phyloP scores from a whole-genome alignment of 768 basidiomycete genomes.

The Boletellus emodensis region DNA sequence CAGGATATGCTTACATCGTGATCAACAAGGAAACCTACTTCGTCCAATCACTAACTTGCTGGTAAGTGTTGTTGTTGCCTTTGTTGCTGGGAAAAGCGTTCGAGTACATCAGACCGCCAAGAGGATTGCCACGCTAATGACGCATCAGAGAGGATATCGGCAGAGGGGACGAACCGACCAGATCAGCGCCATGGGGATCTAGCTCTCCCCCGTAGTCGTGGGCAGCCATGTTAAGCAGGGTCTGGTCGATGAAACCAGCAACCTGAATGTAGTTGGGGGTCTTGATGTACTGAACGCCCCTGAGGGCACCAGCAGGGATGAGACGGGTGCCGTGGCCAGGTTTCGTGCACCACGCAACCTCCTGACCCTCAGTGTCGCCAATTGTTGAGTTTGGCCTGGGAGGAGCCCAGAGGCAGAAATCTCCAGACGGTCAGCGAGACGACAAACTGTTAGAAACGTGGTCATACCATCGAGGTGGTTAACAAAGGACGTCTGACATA shows the following conservation, averaged over 20 bases:
- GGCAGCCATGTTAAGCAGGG: constrained; percentile 44
- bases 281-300: constrained; percentile 59
- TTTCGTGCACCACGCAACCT: constrained; percentile 74
- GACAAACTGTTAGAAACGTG: not conserved
- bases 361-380: constrained; percentile 61
- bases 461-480: constrained; percentile 46
- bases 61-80: constrained; percentile 37
- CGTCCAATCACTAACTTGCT: constrained; percentile 66
- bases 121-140: constrained; percentile 67
- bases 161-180: constrained; percentile 29
- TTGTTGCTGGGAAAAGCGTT: constrained; percentile 41
- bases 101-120: constrained; percentile 69
- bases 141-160: constrained; percentile 11
- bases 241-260: constrained; percentile 65
- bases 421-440: constrained; percentile 31
- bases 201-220: constrained; percentile 73
- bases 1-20: not conserved
- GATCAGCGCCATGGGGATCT: constrained; percentile 72
- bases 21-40: constrained; percentile 36
- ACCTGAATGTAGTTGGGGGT: constrained; percentile 59
- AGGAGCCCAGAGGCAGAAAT: constrained; percentile 71
- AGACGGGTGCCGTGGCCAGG: constrained; percentile 63
- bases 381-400: constrained; percentile 46
- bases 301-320: constrained; percentile 60
- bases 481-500: constrained; percentile 66